A percentile compares a stretch with the other conserved stretches of the same genome.
These are phyloP conservation scores for Nemania sp. DNA, from an alignment of 2,329 filamentous ascomycete species.

Conservation along the genomic window DNA sequence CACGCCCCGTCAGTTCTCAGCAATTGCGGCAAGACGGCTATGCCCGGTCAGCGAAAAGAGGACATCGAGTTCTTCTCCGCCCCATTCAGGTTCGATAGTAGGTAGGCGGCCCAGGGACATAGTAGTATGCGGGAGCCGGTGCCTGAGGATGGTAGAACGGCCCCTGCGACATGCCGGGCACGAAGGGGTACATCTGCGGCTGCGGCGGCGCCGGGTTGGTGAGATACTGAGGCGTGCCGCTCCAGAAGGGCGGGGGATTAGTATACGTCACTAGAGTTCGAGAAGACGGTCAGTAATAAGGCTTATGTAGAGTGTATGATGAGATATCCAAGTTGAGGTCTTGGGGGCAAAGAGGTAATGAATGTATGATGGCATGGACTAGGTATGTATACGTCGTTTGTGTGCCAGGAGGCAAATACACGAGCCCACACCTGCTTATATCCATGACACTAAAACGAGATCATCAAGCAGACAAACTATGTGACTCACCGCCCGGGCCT, in stretches of 20 bases:
- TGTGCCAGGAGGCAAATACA: no score
- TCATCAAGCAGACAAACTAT: no score
- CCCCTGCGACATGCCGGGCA: conserved; percentile 12
- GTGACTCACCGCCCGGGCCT: no score
- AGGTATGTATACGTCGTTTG: no score
- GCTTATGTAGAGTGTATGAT: background rate
- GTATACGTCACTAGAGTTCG: conserved; percentile 3
- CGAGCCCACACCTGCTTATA: no score
- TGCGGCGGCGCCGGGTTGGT: conserved; percentile 11
- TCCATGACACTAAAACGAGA: no score
- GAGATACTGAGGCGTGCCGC: conserved; percentile 15
- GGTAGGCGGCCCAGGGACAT: background rate
- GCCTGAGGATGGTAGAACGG: conserved; percentile 2
- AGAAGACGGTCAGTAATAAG: background rate
- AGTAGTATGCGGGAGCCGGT: conserved; percentile 6
- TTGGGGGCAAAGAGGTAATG: background rate
- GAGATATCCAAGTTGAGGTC: background rate
- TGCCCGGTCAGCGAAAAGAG: background rate
- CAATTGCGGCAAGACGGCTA: background rate
- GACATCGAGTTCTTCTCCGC: background rate
- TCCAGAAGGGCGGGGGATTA: conserved; percentile 11
- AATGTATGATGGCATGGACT: no score
- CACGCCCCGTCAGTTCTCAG: no score
- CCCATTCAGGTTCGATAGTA: conserved; percentile 6
- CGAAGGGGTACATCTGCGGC: conserved; percentile 15